Conservation (phyloP, 2,329 filamentous ascomycete species). For the Clarireedia monteithiana region DNA sequence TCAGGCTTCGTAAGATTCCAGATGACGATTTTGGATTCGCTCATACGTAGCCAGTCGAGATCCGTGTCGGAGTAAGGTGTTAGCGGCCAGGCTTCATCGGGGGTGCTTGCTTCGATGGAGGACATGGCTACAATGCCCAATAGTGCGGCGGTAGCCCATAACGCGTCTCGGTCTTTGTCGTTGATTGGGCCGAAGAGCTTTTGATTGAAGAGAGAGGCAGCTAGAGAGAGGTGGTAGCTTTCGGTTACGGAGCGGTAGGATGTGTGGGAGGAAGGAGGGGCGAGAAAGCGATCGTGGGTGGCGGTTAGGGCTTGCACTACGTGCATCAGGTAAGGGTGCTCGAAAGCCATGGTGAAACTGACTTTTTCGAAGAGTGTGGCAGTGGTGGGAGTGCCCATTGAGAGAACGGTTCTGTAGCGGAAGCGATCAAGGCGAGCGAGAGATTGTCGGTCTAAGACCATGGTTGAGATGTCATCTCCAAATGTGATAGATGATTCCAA, state of each 20-base stretch:
- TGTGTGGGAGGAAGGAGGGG: conserved; percentile 15
- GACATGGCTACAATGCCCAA: conserved; percentile 40
- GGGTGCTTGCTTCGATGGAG: conserved; percentile 34
- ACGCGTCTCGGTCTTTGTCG: conserved; percentile 35
- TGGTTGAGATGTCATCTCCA: not conserved
- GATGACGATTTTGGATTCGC: conserved; percentile 46
- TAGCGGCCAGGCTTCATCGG: conserved; percentile 49
- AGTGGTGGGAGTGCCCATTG: conserved; percentile 31
- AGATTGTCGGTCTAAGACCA: conserved; percentile 12
- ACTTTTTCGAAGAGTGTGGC: conserved; percentile 31
- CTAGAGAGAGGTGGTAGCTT: conserved; percentile 41
- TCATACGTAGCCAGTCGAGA: conserved; percentile 51
- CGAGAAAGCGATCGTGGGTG: conserved; percentile 43
- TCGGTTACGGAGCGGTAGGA: conserved; percentile 26
- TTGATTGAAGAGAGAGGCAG: conserved; percentile 39
- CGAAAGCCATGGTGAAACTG: conserved; percentile 18
- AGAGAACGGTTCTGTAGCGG: conserved; percentile 34
- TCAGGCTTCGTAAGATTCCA: conserved; percentile 31
- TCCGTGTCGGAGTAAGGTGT: conserved; percentile 35
- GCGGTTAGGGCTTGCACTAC: conserved; percentile 44
- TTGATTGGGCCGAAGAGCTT: conserved; percentile 34
- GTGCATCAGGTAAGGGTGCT: conserved; percentile 35
- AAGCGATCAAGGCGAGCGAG: conserved; percentile 36
- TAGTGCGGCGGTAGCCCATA: conserved; percentile 41
- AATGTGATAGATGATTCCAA: not conserved